A percentile compares a stretch with the other conserved stretches of the same genome.
phyloP scores from a whole-genome alignment of 2,329 filamentous ascomycete species.

The Fusarium begoniae region DNA sequence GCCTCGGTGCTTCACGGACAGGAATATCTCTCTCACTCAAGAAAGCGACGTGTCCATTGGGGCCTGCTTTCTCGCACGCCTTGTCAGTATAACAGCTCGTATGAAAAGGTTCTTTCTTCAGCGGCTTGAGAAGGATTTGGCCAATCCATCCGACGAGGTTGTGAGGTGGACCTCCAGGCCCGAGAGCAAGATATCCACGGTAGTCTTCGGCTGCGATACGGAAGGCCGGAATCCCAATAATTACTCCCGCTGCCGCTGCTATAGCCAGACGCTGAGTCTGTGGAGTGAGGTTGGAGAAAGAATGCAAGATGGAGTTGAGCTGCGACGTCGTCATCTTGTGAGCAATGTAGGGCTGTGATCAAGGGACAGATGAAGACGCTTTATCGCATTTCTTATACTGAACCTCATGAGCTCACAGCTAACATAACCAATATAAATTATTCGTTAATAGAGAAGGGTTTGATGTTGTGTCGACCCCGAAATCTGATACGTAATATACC shows the following conservation, averaged over 20 bases:
- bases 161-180: conserved; percentile 15
- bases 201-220: conserved; percentile 18
- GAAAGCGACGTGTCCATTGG: conserved; percentile 18
- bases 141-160: conserved; percentile 25
- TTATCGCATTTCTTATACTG: background rate
- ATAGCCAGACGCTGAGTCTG: conserved; percentile 2
- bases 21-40: conserved; percentile 20
- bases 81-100: conserved; percentile 13
- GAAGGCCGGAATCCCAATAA: conserved; percentile 13
- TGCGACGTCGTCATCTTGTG: conserved; percentile 13
- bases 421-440: background rate
- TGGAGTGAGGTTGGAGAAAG: background rate
- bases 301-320: background rate
- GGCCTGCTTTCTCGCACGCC: background rate
- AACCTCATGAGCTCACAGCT: no score
- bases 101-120: conserved; percentile 19
- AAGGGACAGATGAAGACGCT: background rate
- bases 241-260: background rate
- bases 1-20: conserved; percentile 14
- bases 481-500: background rate
- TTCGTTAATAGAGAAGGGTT: background rate
- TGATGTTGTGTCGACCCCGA: background rate
- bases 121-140: conserved; percentile 17
- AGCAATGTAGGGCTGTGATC: background rate
- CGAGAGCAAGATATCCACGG: conserved; percentile 23